Evolutionary conservation across 2,329 filamentous ascomycete species (phyloP).

Genomic region (Alternaria burnsii): DNA sequence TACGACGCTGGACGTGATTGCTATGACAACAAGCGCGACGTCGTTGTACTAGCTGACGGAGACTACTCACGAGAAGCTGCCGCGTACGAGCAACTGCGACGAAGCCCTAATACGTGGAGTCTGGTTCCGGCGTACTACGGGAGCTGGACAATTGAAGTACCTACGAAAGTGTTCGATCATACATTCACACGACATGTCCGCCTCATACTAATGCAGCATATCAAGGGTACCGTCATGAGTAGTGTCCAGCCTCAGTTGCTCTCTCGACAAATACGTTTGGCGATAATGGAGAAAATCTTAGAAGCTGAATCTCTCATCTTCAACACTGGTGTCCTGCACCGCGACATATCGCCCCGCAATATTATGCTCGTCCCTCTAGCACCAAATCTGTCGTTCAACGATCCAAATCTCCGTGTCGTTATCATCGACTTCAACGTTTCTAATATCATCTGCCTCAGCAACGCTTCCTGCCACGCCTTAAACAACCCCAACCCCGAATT

Average conservation of each 20-base stretch:
- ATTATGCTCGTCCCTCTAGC: constrained; percentile 8
- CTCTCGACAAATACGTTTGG: background rate
- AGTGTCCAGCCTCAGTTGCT: background rate
- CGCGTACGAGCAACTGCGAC: constrained; percentile 1
- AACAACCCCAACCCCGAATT: background rate
- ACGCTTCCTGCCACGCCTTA: background rate
- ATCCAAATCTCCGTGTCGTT: background rate
- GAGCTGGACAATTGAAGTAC: constrained; percentile 6
- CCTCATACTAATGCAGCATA: constrained; percentile 8
- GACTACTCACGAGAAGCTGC: constrained; percentile 13
- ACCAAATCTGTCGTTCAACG: background rate
- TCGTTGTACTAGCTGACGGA: constrained; percentile 4
- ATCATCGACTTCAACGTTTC: constrained; percentile 14
- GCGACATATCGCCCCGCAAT: constrained; percentile 18
- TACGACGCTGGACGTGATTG: constrained; percentile 4
- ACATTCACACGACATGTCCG: constrained; percentile 6
- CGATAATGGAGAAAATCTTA: constrained; percentile 1
- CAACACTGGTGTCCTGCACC: constrained; percentile 8
- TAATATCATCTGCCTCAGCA: background rate
- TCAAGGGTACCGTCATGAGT: constrained; percentile 4
- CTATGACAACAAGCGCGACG: constrained; percentile 5
- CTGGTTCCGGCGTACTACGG: constrained; percentile 2
- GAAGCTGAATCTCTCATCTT: constrained; percentile 10
- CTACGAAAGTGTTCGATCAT: background rate
- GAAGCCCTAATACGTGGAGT: background rate